A percentile compares a stretch with the other conserved stretches of the same genome.
These are phyloP conservation scores for Kazachstania psychrophila DNA, from an alignment of 805 yeast genomes.

Conservation along the genomic window DNA sequence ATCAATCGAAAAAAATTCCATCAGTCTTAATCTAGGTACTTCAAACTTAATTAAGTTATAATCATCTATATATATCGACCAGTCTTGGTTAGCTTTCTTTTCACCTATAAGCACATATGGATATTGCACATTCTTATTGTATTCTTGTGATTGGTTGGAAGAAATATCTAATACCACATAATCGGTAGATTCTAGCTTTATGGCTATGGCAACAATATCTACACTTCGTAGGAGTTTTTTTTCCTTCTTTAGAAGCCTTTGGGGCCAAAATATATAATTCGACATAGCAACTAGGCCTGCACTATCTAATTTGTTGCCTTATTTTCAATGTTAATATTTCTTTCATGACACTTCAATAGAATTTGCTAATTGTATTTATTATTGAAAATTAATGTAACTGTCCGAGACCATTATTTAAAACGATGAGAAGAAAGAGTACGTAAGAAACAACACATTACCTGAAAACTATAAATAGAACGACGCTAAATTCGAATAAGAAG, in stretches of 20 bases:
- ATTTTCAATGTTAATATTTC: too few species aligned
- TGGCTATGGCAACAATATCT: conserved; percentile 14
- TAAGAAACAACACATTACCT: too few species aligned
- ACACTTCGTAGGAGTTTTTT: conserved; percentile 5
- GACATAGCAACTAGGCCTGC: too few species aligned
- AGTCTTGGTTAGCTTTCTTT: background rate
- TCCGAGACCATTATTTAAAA: too few species aligned
- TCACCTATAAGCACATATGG: conserved; percentile 12
- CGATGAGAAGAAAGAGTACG: too few species aligned
- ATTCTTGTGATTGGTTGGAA: conserved; percentile 3
- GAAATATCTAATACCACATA: conserved; percentile 17
- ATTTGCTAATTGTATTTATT: too few species aligned
- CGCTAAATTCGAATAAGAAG: too few species aligned
- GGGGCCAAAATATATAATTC: conserved; percentile 22
- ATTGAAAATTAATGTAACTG: too few species aligned
- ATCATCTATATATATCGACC: conserved; percentile 8
- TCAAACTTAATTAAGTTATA: conserved; percentile 44
- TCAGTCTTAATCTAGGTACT: conserved; percentile 59
- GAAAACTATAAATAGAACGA: too few species aligned
- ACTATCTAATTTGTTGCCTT: too few species aligned
- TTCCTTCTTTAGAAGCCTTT: conserved; percentile 4
- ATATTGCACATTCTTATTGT: background rate
- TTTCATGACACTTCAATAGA: too few species aligned
- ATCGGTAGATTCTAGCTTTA: conserved; percentile 15
- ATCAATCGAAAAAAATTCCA: conserved; percentile 70